A percentile compares a stretch with the other conserved stretches of the same genome.
These are phyloP conservation scores for Phytophthora foliorum DNA, from an alignment of 352 stramenopile species.

Conservation along the genomic window DNA sequence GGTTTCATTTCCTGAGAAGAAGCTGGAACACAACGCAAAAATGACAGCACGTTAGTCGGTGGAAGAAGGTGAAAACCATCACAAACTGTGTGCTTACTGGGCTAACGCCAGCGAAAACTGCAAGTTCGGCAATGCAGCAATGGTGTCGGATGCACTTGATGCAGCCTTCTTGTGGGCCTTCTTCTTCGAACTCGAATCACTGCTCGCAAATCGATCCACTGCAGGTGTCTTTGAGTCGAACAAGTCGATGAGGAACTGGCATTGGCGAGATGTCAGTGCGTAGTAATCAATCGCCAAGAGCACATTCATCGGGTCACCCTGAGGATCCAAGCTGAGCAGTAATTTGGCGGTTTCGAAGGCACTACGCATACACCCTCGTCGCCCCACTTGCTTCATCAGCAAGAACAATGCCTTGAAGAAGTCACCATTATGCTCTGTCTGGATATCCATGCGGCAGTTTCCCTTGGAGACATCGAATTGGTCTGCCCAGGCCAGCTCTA, in stretches of 20 bases:
- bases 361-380: slow-evolving; percentile 85
- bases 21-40: slow-evolving; percentile 46
- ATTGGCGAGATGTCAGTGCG: slow-evolving; percentile 79
- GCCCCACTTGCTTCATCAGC: slow-evolving; percentile 87
- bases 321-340: slow-evolving; percentile 76
- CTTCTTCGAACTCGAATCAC: slow-evolving; percentile 18
- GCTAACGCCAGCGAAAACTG: slow-evolving; percentile 83
- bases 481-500: slow-evolving; percentile 86
- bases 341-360: slow-evolving; percentile 87
- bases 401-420: slow-evolving; percentile 86
- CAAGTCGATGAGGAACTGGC: slow-evolving; percentile 82
- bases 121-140: slow-evolving; percentile 72
- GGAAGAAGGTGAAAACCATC: background rate
- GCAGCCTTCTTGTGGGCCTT: slow-evolving; percentile 29
- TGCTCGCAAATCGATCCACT: slow-evolving; percentile 55
- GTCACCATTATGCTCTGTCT: slow-evolving; percentile 76
- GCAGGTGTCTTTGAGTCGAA: slow-evolving; percentile 63
- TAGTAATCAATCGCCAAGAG: slow-evolving; percentile 89
- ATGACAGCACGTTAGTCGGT: slow-evolving; percentile 15
- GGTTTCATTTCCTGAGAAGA: slow-evolving; percentile 66
- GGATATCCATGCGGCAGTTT: slow-evolving; percentile 86
- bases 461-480: slow-evolving; percentile 87
- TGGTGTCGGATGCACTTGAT: slow-evolving; percentile 32
- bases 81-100: slow-evolving; percentile 46
- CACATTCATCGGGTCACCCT: slow-evolving; percentile 85